These are phyloP conservation scores for Malus fusca DNA, from an alignment of 306 rosid genomes.

Conservation along the genomic window DNA sequence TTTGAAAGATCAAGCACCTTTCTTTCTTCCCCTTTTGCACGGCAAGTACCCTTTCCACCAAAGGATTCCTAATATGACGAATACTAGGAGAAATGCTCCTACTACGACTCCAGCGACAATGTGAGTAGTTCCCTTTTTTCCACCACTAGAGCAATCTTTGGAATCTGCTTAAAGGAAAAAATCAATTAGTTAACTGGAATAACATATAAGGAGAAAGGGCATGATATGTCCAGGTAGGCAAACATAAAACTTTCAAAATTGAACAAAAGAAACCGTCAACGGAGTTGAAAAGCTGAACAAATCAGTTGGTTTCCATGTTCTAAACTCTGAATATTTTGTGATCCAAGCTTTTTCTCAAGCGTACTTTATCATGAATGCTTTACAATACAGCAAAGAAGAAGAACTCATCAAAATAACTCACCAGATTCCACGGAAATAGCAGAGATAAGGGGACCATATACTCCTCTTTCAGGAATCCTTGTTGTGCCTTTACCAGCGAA, in stretches of 20 bases:
- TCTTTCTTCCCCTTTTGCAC: conserved; percentile 12
- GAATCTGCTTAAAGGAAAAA: conserved; percentile 27
- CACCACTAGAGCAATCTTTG: conserved; percentile 34
- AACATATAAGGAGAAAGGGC: not conserved
- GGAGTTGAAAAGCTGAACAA: not conserved
- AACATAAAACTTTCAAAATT: not conserved
- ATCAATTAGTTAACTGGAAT: not conserved
- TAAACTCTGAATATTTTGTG: not conserved
- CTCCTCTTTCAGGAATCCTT: conserved; percentile 55
- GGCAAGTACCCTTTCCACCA: conserved; percentile 42
- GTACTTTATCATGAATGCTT: not conserved
- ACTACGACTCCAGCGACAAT: conserved; percentile 23
- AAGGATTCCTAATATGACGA: conserved; percentile 39
- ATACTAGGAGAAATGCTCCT: conserved; percentile 35
- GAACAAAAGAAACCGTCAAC: not conserved
- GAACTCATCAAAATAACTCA: conserved; percentile 14
- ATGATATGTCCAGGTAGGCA: not conserved
- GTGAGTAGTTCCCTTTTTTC: conserved; percentile 16
- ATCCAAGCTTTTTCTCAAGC: not conserved
- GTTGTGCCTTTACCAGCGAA: conserved; percentile 60
- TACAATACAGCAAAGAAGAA: not conserved
- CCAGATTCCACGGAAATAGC: conserved; percentile 64
- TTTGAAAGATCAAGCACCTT: conserved; percentile 22
- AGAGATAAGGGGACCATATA: conserved; percentile 64
- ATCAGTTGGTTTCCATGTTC: not conserved